phyloP scores from a whole-genome alignment of 2,329 filamentous ascomycete species.

The Xylaria sp. region DNA sequence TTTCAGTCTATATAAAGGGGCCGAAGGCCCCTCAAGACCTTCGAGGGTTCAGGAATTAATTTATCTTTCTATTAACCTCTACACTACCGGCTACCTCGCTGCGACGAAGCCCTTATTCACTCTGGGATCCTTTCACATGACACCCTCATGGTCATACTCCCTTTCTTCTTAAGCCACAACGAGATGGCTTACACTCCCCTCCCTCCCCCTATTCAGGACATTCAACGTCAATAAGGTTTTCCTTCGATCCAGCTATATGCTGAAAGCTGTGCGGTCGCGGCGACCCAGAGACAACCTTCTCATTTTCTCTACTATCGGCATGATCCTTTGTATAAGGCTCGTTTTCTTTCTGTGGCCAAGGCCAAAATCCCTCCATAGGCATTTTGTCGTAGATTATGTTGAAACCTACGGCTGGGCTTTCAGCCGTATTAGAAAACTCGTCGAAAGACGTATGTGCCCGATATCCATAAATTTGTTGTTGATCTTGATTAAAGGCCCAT shows the following conservation, averaged over 20 bases:
- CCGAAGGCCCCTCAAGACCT: too few species aligned
- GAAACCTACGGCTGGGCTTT: not conserved
- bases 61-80: too few species aligned
- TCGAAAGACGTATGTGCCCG: not conserved
- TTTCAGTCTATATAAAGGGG: too few species aligned
- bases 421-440: not conserved
- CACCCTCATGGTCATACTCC: not conserved
- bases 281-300: not conserved
- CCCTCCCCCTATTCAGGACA: not conserved
- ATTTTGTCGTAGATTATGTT: slow-evolving; percentile 18
- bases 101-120: too few species aligned
- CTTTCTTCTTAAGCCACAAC: not conserved
- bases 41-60: too few species aligned
- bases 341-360: slow-evolving; percentile 4
- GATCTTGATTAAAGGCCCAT: not conserved
- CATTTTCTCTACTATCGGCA: not conserved
- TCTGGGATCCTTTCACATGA: too few species aligned
- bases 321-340: not conserved
- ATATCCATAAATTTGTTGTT: not conserved
- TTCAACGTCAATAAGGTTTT: not conserved
- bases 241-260: not conserved
- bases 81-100: too few species aligned
- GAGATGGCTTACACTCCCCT: too few species aligned
- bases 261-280: not conserved
- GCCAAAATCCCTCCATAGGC: slow-evolving; percentile 17